These are phyloP conservation scores for Nitzschia palea DNA, from an alignment of 108 stramenopile genomes.

Conservation along the genomic window DNA sequence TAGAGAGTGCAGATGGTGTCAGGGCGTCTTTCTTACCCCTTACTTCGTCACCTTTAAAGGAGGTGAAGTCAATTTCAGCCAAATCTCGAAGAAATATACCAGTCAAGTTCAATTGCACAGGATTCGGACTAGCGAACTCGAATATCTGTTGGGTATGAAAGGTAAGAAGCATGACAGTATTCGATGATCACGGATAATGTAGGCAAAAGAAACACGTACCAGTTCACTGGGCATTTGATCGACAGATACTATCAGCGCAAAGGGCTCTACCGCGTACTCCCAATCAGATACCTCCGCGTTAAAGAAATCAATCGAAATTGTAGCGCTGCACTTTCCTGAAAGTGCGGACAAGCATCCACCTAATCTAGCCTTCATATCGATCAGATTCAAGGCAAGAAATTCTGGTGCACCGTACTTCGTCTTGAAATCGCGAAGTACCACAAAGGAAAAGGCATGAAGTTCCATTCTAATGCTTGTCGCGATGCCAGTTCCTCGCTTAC, in stretches of 20 bases:
- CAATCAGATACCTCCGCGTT: constrained; percentile 57
- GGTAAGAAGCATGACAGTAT: not conserved
- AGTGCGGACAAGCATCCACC: constrained; percentile 69
- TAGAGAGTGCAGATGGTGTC: constrained; percentile 45
- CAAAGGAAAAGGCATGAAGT: constrained; percentile 57
- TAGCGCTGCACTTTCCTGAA: constrained; percentile 48
- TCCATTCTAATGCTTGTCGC: constrained; percentile 66
- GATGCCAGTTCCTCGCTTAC: constrained; percentile 73
- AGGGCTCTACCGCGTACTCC: constrained; percentile 68
- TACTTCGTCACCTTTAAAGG: constrained; percentile 4
- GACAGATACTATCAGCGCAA: constrained; percentile 32
- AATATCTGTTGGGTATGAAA: constrained; percentile 12
- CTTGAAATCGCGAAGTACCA: constrained; percentile 50
- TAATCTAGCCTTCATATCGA: constrained; percentile 46
- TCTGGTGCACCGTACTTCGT: constrained; percentile 52
- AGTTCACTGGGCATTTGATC: constrained; percentile 77
- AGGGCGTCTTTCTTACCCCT: constrained; percentile 16
- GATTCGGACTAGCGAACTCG: constrained; percentile 16
- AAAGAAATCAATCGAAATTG: constrained; percentile 51
- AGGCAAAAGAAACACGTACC: constrained; percentile 22
- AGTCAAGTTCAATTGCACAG: constrained; percentile 59
- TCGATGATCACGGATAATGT: not conserved
- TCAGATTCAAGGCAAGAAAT: constrained; percentile 61
- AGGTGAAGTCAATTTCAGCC: constrained; percentile 44
- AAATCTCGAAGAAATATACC: constrained; percentile 58